Percentiles rank a stretch among this genome's conserved stretches.
phyloP scores from a whole-genome alignment of 1,139 yeast genomes.

The Scheffersomyces illinoinensis region DNA sequence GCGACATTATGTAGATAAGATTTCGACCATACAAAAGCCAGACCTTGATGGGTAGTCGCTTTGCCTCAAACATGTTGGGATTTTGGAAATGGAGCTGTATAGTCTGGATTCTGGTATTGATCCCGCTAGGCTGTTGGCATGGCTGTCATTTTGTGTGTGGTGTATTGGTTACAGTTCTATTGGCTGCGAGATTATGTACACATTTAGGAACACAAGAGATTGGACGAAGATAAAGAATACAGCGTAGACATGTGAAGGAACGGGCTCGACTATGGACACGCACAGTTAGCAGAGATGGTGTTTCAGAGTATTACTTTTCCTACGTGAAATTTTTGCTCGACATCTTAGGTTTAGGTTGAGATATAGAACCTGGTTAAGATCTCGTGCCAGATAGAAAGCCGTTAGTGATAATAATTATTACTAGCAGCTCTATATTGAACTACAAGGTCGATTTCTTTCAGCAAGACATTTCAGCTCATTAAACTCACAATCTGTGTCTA shows the following conservation, averaged over 20 bases:
- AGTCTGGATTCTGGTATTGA: not conserved
- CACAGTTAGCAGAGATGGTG: not conserved
- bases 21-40: not conserved
- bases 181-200: not conserved
- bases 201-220: not conserved
- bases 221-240: not conserved
- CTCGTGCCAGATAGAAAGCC: no score
- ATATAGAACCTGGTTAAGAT: no score
- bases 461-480: no score
- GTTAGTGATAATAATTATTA: no score
- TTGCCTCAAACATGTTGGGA: not conserved
- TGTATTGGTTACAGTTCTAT: not conserved
- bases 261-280: not conserved
- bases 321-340: no score
- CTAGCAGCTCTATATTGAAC: no score
- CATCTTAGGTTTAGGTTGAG: no score
- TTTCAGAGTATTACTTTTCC: no score
- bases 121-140: not conserved
- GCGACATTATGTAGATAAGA: not conserved
- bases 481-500: no score
- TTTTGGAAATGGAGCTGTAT: not conserved
- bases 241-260: not conserved
- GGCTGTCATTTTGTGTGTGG: not conserved
- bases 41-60: not conserved
- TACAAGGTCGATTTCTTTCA: no score